Base-by-base conservation (phyloP, 1,139 yeast genomes). In the Diutina siamensis region DNA sequence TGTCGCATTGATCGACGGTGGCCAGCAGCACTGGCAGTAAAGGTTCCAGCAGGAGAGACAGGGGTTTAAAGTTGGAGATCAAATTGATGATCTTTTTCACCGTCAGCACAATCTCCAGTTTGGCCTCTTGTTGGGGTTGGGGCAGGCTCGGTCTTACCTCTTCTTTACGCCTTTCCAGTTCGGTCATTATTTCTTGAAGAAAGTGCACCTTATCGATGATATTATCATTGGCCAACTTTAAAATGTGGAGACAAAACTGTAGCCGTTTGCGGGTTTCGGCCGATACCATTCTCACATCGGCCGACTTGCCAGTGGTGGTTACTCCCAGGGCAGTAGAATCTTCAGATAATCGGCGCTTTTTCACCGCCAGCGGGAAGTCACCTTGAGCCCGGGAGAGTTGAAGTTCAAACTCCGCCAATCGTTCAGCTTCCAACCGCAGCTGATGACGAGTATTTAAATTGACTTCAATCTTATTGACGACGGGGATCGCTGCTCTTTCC, bases 41-140 rank as follows among this genome's bases (percentile, higher is more conserved):
- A 53, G 57, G 13, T 21, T 35, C 35, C 46, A 35, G 57, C 62
- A 19, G 54, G 44, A 71, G 56, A 1, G 72, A 58, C 4, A 95
- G 94, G 1, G 96, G 95, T 57, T 84, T 85, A 55, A 87, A 87
- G 53, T 84, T 85, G 4, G 97, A 85, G 13, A 92, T 83, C 36
- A 92, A 78, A 40, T 80, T 78, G 40, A 89, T 88, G 46, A 89
- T 87, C 59, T 88, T 89, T 60, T 87, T 85, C 22, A 92, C 89
- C 0, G 97, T 92, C 3, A 84, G 75, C 8, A 89, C 81, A 36
- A 92, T 86, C 56, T 92, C 98, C 50, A 80, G 76, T 54, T 85
- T 84, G 42, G 92, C 71, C 4, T 31, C 34, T n/a, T 31, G 34
- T 31, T 31, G 15, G 5, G 13, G 34, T 13, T 25, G 28, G 3